Conservation (phyloP, 2,329 filamentous ascomycete species). For the Zymoseptoria crescenta region DNA sequence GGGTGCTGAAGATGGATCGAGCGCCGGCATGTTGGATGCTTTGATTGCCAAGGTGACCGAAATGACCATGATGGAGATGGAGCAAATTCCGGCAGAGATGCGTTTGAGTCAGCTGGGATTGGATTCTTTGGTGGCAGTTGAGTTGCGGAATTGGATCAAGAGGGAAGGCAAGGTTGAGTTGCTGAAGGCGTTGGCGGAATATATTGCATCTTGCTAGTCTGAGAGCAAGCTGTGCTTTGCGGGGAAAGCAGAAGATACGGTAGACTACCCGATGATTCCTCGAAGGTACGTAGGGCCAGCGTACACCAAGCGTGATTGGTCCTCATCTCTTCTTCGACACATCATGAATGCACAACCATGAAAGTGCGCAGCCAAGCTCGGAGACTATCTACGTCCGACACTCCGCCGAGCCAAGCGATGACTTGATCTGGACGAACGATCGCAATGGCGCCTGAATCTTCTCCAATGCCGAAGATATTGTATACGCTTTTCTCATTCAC, state of each 20-base stretch:
- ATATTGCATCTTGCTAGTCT: not conserved
- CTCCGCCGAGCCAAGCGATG: slow-evolving; percentile 4
- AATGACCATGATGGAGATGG: not conserved
- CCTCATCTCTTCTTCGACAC: not conserved
- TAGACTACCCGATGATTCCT: no score
- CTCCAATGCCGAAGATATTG: not conserved
- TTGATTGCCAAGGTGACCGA: not conserved
- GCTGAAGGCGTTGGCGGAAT: not conserved
- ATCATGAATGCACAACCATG: not conserved
- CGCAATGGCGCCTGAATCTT: slow-evolving; percentile 3
- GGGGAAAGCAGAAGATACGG: no score
- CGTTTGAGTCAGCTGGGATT: not conserved
- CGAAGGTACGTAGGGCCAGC: no score
- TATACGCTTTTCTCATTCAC: not conserved
- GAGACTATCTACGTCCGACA: slow-evolving; percentile 2
- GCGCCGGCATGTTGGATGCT: not conserved
- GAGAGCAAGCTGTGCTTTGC: no score
- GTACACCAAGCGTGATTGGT: no score
- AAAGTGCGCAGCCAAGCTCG: slow-evolving; percentile 6
- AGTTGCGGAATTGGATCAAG: slow-evolving; percentile 5
- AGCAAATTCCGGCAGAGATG: not conserved
- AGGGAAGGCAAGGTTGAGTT: not conserved
- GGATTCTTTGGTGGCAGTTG: slow-evolving; percentile 6
- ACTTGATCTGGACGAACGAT: slow-evolving; percentile 9
- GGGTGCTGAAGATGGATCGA: not conserved